phyloP scores from a whole-genome alignment of 306 rosid genomes.

The Cicer pinnatifidum region DNA sequence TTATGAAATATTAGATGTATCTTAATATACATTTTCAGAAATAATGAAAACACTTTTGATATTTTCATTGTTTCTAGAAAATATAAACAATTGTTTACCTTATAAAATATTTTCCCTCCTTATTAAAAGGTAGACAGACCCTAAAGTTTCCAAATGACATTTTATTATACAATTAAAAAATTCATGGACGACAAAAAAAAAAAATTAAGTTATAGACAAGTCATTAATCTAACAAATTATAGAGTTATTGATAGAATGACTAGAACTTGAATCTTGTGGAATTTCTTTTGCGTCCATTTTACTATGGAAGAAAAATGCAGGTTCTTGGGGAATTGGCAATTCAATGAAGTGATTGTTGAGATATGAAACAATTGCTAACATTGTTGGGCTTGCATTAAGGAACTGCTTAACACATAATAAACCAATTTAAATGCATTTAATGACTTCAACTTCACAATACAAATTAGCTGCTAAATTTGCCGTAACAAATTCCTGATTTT shows the following conservation, averaged over 20 bases:
- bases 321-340: constrained; percentile 46
- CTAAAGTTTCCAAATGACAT: too few relatives aligned
- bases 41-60: too few relatives aligned
- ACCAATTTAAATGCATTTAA: constrained; percentile 52
- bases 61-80: too few relatives aligned
- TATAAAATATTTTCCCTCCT: too few relatives aligned
- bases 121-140: too few relatives aligned
- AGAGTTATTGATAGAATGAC: background rate
- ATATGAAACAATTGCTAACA: constrained; percentile 40
- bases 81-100: too few relatives aligned
- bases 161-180: too few relatives aligned
- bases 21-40: too few relatives aligned
- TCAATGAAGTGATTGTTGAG: constrained; percentile 42
- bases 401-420: constrained; percentile 53
- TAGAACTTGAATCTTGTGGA: background rate
- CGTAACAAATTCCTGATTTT: too few relatives aligned
- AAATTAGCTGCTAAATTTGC: too few relatives aligned
- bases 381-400: constrained; percentile 52
- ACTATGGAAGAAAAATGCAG: constrained; percentile 22
- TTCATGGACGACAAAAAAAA: background rate
- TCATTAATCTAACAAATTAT: background rate
- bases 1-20: too few relatives aligned
- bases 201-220: constrained; percentile 14
- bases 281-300: background rate
- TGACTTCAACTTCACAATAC: constrained; percentile 44